Evolutionary conservation across 164 flowering plant genomes (phyloP).

Genomic region (Chimonanthus praecox): DNA sequence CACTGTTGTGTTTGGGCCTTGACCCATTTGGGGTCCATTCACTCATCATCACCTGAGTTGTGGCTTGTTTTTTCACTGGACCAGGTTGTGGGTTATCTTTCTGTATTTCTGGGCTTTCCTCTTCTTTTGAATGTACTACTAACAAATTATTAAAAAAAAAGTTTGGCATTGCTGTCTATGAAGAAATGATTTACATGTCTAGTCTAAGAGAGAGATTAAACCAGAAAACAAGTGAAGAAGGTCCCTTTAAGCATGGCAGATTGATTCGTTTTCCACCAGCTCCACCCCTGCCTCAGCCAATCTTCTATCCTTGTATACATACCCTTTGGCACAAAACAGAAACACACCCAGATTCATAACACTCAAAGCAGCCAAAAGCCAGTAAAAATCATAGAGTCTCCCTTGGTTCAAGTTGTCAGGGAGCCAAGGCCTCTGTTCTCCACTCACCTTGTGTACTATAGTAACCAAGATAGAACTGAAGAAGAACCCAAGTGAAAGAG

Average conservation of each 20-base stretch:
- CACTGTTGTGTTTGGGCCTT: too few species aligned
- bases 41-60: too few species aligned
- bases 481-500: conserved; percentile 71
- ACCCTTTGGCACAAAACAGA: conserved; percentile 48
- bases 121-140: too few species aligned
- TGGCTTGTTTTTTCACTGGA: too few species aligned
- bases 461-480: conserved; percentile 60
- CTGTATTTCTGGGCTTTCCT: too few species aligned
- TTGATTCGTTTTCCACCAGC: conserved; percentile 18
- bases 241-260: background rate
- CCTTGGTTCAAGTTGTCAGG: conserved; percentile 69
- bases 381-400: conserved; percentile 65
- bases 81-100: too few species aligned
- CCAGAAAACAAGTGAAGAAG: background rate
- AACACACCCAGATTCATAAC: conserved; percentile 41
- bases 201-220: too few species aligned
- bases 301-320: conserved; percentile 63
- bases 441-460: conserved; percentile 51
- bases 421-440: conserved; percentile 48
- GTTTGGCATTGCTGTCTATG: background rate
- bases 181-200: background rate
- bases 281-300: conserved; percentile 45
- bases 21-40: too few species aligned
- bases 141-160: too few species aligned
- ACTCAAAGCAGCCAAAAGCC: conserved; percentile 63